Base-by-base conservation (phyloP, 192 early-diverging fungal genomes). In the Piromyces sp. region DNA sequence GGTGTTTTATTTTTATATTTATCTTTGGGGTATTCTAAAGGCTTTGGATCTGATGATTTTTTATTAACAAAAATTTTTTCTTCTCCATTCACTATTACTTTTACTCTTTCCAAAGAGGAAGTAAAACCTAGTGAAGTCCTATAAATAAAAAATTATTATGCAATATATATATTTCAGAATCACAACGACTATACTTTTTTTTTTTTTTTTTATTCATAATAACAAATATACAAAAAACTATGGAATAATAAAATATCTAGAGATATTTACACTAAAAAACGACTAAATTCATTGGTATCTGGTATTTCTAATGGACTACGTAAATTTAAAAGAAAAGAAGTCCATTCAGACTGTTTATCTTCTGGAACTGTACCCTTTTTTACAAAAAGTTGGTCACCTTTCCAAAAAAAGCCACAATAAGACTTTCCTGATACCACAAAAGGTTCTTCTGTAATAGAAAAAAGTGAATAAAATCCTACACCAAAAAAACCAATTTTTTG, bases 361-460 rank as follows among this genome's bases (percentile, higher is more conserved):
- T 87, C 80, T 29, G 88, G 86, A 15, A 92, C 80, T 26, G 82
- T 81, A 14, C 87, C 93, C 33, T 90, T 87, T 82, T 95, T 95
- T 0, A 94, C 93, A 83, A 92, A 95, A 29, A 97, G 87, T 85
- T 94, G 93, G 86, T 97, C 95, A 3, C 93, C 94, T 79, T 89
- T 91, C 91, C 94, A 97, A 84, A 94, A 94, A 86, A 97, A 97
- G 0, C 90, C 94, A 93, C 96, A 94, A 80, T 92, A 94, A 79
- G 94, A 87, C 33, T 86, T 83, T 19, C 92, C 94, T 1, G 92
- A 94, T 26, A 92, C 88, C 15, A 91, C 91, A 83, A 97, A 95
- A 40, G 96, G 96, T 80, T 93, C 92, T 83, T 97, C 96, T 80
- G 93, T 94, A 15, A 97, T 92, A 14, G 93, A 93, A 85, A 97